Conservation (phyloP, 441 rosid species). For the Euphorbia schlechtendalii region DNA sequence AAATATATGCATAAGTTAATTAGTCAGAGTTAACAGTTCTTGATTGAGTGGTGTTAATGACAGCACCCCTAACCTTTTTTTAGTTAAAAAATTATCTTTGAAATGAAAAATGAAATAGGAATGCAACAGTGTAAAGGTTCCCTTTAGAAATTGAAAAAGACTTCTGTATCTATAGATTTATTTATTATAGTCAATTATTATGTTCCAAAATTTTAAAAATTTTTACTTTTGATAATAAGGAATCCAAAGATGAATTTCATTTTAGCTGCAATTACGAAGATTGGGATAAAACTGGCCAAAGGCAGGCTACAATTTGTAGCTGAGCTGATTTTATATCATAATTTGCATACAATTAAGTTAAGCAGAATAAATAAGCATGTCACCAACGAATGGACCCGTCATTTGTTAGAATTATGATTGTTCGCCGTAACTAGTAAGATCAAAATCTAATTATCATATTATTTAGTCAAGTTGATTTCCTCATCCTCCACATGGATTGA, state of each 20-base stretch:
- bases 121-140: constrained; percentile 3
- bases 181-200: neutral
- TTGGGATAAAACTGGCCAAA: too few relatives aligned
- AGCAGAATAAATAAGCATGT: neutral
- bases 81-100: neutral
- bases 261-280: neutral
- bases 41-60: too few relatives aligned
- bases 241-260: constrained; percentile 19
- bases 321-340: too few relatives aligned
- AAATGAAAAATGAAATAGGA: constrained; percentile 4
- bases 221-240: constrained; percentile 20
- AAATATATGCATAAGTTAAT: neutral
- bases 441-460: neutral
- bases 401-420: neutral
- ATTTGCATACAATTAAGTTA: neutral
- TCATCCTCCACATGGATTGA: neutral
- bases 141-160: constrained; percentile 20
- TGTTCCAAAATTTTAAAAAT: constrained; percentile 13
- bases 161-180: constrained; percentile 3
- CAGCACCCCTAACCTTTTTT: too few relatives aligned
- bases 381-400: neutral
- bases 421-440: neutral
- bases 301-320: too few relatives aligned
- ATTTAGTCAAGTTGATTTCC: neutral
- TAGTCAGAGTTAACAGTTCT: too few relatives aligned